A percentile compares a stretch with the other conserved stretches of the same genome.
phyloP scores from a whole-genome alignment of 345 rosid species.

The Noccaea caerulescens region DNA sequence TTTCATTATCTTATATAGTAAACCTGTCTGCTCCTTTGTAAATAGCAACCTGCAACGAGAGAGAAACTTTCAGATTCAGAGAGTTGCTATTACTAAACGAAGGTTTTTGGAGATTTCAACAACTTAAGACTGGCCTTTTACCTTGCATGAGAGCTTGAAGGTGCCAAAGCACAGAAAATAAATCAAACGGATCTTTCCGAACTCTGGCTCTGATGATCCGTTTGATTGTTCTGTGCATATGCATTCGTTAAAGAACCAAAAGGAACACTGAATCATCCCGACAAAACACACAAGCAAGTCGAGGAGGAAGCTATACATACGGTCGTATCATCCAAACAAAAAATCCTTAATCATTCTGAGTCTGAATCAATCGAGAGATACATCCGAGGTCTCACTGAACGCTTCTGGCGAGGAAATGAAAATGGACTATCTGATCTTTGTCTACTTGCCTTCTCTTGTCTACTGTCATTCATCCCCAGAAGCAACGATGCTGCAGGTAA shows the following conservation, averaged over 20 bases:
- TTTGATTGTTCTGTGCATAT: conserved; percentile 24
- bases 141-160: conserved; percentile 32
- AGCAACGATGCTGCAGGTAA: conserved; percentile 76
- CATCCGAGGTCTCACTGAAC: conserved; percentile 79
- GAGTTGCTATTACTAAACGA: background rate
- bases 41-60: conserved; percentile 28
- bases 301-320: conserved; percentile 18
- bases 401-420: conserved; percentile 80
- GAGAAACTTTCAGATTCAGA: conserved; percentile 15
- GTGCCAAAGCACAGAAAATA: conserved; percentile 22
- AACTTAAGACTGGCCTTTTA: conserved; percentile 5
- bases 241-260: conserved; percentile 11
- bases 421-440: conserved; percentile 76
- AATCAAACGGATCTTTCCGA: conserved; percentile 10
- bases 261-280: conserved; percentile 17
- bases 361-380: conserved; percentile 76
- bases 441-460: conserved; percentile 65
- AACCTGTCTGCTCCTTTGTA: conserved; percentile 22
- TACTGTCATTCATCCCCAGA: conserved; percentile 69
- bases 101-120: background rate
- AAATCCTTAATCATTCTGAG: conserved; percentile 49
- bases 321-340: conserved; percentile 29
- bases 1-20: conserved; percentile 7
- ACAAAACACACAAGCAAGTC: background rate
- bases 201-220: conserved; percentile 26